Evolutionary conservation across 1,139 yeast genomes (phyloP), one percentile per base, ranked within the genome.

Genomic region (Hyphopichia fennica): DNA sequence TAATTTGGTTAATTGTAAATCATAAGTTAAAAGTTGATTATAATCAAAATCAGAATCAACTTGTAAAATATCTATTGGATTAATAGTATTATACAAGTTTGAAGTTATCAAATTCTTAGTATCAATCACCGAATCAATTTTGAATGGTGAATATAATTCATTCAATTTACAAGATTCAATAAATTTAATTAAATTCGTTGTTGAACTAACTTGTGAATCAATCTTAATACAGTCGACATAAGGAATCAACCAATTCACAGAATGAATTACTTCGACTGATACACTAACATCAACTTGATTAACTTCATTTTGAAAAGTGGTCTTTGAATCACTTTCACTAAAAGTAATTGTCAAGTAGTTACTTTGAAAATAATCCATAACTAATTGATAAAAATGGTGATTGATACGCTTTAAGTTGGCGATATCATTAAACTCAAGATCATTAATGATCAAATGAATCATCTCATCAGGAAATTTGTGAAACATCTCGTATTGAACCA

Each of bases 401-500:
- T 17, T 31, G 8, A 31, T 22, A n/a, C 16, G 17, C 17, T 16
- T 31, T 4, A 31, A 17, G 4, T 16, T 6, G 11, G 9, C 4
- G 8, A 31, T 16, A 31, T 35, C 37, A 10, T 25, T 27, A n/a
- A 25, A n/a, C 3, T 15, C 28, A 3, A 35, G 28, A 7, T 35
- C 11, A 22, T 9, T 2, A 9, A 35, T 25, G 19, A 35, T 17
- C 22, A 20, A 23, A 13, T 16, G 9, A 8, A n/a, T 19, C 4
- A 38, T 23, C 25, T 31, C 29, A 25, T 38, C 36, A 16, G 40
- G 40, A 27, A 32, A 32, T 14, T 31, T 32, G 10, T 23, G 35
- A 19, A 38, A 30, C 40, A 38, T 38, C 3, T 17, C 13, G 15
- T 11, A 14, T 28, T n/a, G n/a, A n/a, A n/a, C n/a, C n/a, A n/a